These are phyloP conservation scores for Podospora tetraspora DNA, from an alignment of 495 filamentous ascomycete genomes.

Conservation along the genomic window DNA sequence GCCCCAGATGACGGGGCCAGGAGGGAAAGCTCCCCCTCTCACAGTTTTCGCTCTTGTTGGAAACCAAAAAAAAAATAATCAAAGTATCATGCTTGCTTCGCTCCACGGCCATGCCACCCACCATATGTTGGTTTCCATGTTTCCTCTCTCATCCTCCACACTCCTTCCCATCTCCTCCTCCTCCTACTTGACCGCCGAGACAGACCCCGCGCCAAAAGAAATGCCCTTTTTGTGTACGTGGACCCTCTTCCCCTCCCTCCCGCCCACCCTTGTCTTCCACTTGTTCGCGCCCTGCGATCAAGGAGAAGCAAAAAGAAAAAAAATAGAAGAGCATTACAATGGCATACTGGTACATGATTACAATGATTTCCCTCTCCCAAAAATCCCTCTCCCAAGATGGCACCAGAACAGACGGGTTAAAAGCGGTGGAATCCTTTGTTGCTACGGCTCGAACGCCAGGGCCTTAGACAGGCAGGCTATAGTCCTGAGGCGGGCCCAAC, in stretches of 20 bases:
- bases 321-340: not conserved
- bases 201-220: not conserved
- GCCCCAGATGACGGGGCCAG: not conserved
- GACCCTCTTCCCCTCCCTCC: not conserved
- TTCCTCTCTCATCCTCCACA: not conserved
- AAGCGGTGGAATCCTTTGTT: not conserved
- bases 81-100: not conserved
- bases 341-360: not conserved
- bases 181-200: not conserved
- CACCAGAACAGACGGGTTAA: not conserved
- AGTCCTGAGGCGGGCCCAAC: slow-evolving; percentile 35
- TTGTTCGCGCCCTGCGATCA: not conserved
- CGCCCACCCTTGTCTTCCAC: not conserved
- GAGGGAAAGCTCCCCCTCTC: not conserved
- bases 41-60: not conserved
- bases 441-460: too few species aligned
- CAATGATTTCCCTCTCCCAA: not conserved
- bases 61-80: not conserved
- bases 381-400: not conserved
- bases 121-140: not conserved
- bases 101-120: not conserved
- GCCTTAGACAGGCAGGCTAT: slow-evolving; percentile 12
- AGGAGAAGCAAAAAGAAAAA: not conserved
- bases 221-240: not conserved
- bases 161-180: not conserved